Percentiles rank a stretch among this genome's conserved stretches.
Conservation (phyloP, 352 stramenopile genomes). For the Blastocystis sp. region DNA sequence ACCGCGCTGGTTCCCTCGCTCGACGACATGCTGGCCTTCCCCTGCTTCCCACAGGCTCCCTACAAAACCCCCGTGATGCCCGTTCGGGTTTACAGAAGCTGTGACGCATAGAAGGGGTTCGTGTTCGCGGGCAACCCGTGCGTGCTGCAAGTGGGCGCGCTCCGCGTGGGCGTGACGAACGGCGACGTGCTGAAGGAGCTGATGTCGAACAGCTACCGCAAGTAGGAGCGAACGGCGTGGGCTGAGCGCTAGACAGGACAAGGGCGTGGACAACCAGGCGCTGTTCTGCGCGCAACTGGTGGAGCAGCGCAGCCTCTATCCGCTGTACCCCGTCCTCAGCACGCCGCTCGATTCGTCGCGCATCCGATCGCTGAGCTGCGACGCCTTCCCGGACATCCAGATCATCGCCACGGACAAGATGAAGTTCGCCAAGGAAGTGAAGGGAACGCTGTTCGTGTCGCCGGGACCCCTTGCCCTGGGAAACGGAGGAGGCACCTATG, state of each 20-base stretch:
- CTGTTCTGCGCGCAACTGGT: conserved; percentile 45
- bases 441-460: conserved; percentile 24
- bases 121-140: conserved; percentile 26
- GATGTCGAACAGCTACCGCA: conserved; percentile 28
- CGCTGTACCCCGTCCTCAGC: conserved; percentile 7
- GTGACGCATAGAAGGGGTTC: neutral
- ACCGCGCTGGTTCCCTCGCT: conserved; percentile 8
- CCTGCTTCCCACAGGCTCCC: conserved; percentile 30
- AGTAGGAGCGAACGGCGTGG: neutral
- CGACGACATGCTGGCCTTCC: conserved; percentile 33
- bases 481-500: conserved; percentile 49
- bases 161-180: conserved; percentile 45
- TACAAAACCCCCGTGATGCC: neutral
- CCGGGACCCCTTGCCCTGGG: conserved; percentile 29
- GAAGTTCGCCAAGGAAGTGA: conserved; percentile 41
- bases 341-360: conserved; percentile 24
- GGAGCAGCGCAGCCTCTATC: conserved; percentile 60
- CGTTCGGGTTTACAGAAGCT: neutral
- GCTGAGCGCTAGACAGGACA: conserved; percentile 4
- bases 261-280: conserved; percentile 28
- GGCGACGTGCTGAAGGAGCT: conserved; percentile 56
- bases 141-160: neutral
- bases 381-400: conserved; percentile 27
- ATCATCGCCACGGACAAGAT: conserved; percentile 63
- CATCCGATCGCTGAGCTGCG: neutral